Conservation (phyloP, 345 rosid genomes). For the Citrus mangshanensis region DNA sequence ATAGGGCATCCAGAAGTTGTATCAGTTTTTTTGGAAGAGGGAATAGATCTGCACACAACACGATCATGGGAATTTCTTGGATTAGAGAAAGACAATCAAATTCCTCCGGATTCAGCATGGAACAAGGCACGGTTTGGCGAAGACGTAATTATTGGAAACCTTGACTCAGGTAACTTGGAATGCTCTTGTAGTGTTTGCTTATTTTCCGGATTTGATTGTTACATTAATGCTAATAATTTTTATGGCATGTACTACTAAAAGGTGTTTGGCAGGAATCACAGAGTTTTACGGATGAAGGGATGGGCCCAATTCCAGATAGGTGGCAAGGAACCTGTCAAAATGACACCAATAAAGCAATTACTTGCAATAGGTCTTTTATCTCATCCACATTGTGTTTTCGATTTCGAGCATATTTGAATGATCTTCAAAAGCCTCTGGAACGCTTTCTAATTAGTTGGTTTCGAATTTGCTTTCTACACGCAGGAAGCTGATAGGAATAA, state of each 20-base stretch:
- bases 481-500: constrained; percentile 49
- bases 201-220: too few relatives aligned
- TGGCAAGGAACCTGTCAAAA: constrained; percentile 32
- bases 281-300: constrained; percentile 33
- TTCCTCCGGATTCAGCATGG: constrained; percentile 45
- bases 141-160: constrained; percentile 53
- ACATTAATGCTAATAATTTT: too few relatives aligned
- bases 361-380: constrained; percentile 23
- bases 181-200: too few relatives aligned
- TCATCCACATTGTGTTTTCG: neutral
- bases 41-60: constrained; percentile 52
- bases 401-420: too few relatives aligned
- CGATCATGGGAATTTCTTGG: constrained; percentile 66
- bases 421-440: too few relatives aligned
- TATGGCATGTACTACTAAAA: neutral
- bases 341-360: neutral
- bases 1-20: constrained; percentile 59
- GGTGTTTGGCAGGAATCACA: constrained; percentile 40
- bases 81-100: constrained; percentile 33
- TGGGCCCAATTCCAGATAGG: constrained; percentile 24
- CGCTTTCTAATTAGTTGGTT: too few relatives aligned
- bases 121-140: constrained; percentile 44
- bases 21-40: constrained; percentile 56
- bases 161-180: constrained; percentile 46
- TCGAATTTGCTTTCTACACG: neutral